Percentiles rank a stretch among this genome's conserved stretches.
Conservation (phyloP, 805 yeast species). For the Cyberlindnera suaveolens region DNA sequence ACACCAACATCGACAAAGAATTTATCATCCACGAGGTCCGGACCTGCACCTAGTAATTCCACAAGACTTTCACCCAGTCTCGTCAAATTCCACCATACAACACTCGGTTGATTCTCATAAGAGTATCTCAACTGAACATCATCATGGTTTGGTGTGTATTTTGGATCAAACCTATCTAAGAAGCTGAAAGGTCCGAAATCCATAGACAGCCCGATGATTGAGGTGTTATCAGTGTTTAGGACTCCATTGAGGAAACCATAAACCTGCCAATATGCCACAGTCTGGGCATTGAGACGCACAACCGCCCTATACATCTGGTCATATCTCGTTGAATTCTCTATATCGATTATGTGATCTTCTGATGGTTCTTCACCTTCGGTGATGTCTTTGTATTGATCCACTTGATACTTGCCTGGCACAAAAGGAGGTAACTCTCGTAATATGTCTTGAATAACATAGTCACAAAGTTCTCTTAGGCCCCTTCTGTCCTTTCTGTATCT, state of each 20-base stretch:
- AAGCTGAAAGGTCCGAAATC: constrained; percentile 96
- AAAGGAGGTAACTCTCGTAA: constrained; percentile 32
- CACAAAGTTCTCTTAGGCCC: constrained; percentile 58
- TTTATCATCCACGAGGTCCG: constrained; percentile 39
- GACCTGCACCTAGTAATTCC: constrained; percentile 72
- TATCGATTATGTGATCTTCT: constrained; percentile 11
- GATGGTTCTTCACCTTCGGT: constrained; percentile 15
- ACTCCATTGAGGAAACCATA: constrained; percentile 95
- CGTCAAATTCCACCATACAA: constrained; percentile 90
- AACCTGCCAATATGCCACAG: constrained; percentile 81
- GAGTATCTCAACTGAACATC: constrained; percentile 69
- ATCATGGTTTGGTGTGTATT: constrained; percentile 85
- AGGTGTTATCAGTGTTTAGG: constrained; percentile 88
- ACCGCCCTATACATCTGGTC: constrained; percentile 68
- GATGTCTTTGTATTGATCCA: constrained; percentile 18
- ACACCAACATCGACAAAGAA: constrained; percentile 36
- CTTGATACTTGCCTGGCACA: constrained; percentile 18
- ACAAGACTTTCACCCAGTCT: constrained; percentile 81
- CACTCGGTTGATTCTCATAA: constrained; percentile 76
- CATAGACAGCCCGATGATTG: constrained; percentile 79
- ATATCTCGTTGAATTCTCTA: constrained; percentile 47
- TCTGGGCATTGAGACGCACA: constrained; percentile 63
- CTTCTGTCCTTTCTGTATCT: constrained; percentile 64
- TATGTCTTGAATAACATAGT: constrained; percentile 65
- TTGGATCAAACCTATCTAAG: constrained; percentile 77